phyloP scores from a whole-genome alignment of 129 eudicot genomes.

The Cynara cardunculus region DNA sequence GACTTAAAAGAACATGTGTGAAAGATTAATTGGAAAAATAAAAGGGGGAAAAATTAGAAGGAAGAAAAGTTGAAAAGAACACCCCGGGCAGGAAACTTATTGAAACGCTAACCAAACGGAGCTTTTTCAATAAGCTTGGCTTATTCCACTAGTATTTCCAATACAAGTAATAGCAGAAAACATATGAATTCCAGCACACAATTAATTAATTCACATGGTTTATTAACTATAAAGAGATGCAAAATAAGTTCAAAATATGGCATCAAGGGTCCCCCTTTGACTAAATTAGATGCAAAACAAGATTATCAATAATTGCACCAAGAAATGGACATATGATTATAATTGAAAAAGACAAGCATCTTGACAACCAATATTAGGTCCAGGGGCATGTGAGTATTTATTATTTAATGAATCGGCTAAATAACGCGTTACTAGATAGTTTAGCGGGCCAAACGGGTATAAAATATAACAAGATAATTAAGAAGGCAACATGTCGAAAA shows the following conservation, averaged over 20 bases:
- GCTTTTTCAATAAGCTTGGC: background rate
- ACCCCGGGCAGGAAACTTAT: background rate
- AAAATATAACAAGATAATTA: background rate
- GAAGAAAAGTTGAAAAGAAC: background rate
- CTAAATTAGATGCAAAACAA: conserved; percentile 15
- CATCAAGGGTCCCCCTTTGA: conserved; percentile 12
- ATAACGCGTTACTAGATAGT: background rate
- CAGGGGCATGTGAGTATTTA: conserved; percentile 8
- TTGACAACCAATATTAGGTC: conserved; percentile 2
- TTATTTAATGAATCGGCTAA: background rate
- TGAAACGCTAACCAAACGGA: background rate
- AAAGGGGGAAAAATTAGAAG: background rate
- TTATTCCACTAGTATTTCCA: background rate
- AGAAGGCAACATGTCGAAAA: background rate
- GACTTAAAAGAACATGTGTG: background rate
- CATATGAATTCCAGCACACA: background rate
- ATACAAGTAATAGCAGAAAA: background rate
- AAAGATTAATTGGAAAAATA: background rate
- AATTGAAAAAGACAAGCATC: conserved; percentile 23
- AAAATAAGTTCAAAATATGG: background rate
- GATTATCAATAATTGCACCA: conserved; percentile 8
- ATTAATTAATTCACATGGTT: background rate
- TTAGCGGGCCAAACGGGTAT: conserved; percentile 5
- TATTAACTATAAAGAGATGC: background rate
- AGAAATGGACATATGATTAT: conserved; percentile 4